Evolutionary conservation across 768 basidiomycete genomes (phyloP).

Genomic region (Termitomyces sp.): DNA sequence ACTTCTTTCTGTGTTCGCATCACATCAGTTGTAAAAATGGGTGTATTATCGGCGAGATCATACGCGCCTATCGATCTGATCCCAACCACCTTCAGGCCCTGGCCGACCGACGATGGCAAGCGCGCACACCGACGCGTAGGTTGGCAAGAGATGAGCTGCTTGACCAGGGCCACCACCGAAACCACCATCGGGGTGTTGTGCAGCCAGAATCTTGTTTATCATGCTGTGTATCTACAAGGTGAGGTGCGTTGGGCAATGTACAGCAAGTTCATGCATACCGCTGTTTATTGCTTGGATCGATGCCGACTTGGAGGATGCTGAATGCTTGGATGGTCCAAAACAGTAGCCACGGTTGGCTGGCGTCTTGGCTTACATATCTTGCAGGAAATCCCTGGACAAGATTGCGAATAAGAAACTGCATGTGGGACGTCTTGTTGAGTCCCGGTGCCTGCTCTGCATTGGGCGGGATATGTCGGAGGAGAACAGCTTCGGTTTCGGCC

Average conservation of each 20-base stretch:
- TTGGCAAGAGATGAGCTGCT: constrained; percentile 80
- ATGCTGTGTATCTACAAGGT: constrained; percentile 37
- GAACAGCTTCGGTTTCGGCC: constrained; percentile 58
- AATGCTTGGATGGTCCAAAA: constrained; percentile 92
- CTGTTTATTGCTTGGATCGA: constrained; percentile 76
- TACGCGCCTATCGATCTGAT: constrained; percentile 72
- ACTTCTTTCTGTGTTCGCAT: constrained; percentile 45
- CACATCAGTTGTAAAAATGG: not conserved
- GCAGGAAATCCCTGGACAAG: constrained; percentile 77
- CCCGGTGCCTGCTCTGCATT: constrained; percentile 20
- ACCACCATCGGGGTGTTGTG: constrained; percentile 84
- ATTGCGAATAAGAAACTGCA: constrained; percentile 70
- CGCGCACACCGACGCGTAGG: constrained; percentile 82
- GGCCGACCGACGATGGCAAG: constrained; percentile 78
- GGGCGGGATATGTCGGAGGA: constrained; percentile 50
- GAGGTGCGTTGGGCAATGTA: not conserved
- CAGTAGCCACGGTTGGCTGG: constrained; percentile 91
- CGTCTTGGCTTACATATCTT: constrained; percentile 81
- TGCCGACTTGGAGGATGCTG: constrained; percentile 66
- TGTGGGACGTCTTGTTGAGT: constrained; percentile 61
- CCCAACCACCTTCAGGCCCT: constrained; percentile 77
- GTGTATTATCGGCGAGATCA: not conserved
- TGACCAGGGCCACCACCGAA: constrained; percentile 93
- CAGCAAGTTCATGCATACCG: constrained; percentile 42
- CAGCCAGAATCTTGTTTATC: constrained; percentile 73